A percentile compares a stretch with the other conserved stretches of the same genome.
phyloP scores from a whole-genome alignment of 257 asterid species.

The Leptodermis oblonga region DNA sequence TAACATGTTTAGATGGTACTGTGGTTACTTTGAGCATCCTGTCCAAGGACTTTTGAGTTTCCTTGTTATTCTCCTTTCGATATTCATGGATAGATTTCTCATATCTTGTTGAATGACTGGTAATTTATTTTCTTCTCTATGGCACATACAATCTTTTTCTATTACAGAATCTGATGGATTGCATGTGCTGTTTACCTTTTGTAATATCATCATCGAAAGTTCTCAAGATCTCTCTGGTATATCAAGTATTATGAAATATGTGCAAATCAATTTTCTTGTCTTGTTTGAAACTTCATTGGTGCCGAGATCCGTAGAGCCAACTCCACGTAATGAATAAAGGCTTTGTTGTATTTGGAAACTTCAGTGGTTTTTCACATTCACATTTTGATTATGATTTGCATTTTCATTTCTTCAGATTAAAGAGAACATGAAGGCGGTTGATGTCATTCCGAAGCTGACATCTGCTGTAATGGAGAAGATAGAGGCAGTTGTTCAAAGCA shows the following conservation, averaged over 20 bases:
- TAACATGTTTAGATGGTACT: neutral
- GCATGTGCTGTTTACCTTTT: neutral
- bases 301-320: no score
- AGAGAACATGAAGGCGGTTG: slow-evolving; percentile 93
- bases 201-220: neutral
- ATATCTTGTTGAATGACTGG: neutral
- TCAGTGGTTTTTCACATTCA: neutral
- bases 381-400: neutral
- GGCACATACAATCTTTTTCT: neutral
- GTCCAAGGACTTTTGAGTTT: neutral
- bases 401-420: slow-evolving; percentile 45
- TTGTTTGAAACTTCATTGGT: neutral
- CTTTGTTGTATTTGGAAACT: no score
- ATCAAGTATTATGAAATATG: neutral
- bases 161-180: neutral
- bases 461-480: slow-evolving; percentile 76
- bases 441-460: slow-evolving; percentile 77
- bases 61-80: neutral
- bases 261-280: neutral
- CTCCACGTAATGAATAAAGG: no score
- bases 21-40: neutral
- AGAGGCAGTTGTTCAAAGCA: slow-evolving; percentile 78
- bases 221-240: no score
- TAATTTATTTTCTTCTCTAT: neutral
- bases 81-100: neutral